Base-by-base conservation (phyloP, 805 yeast species). In the Lipomyces mesembrius region DNA sequence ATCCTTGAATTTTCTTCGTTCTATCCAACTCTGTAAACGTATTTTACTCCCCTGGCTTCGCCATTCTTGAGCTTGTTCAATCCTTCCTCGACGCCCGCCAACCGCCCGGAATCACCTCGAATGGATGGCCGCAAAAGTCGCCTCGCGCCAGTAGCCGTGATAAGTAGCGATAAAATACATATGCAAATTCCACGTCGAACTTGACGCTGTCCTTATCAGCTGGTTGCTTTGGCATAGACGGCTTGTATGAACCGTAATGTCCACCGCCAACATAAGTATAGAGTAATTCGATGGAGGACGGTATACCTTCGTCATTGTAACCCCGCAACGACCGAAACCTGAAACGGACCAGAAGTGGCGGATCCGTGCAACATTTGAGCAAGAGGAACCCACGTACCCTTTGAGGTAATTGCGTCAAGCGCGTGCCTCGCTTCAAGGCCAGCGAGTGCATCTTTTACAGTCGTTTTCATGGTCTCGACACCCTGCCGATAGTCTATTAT, bases 401-500 rank as follows among this genome's bases (percentile, higher is more conserved):
- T 27, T 9, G 55, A 2, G n/a, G 59, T 52, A 8, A 63, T 29
- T 14, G 63, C 53, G 22, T 63, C 66, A 25, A 39, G 59, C 9
- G 52, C 59, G 32, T 63, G 62, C 20, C 32, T 27, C 6, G 55
- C 55, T 9, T 9, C 14, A 3, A 34, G 17, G 3, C 54, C 34
- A 5, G 35, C 52, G 37, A 58, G 53, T 2, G 62, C 66, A 35
- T 34, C 53, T 43, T 59, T 55, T 5, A 63, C 35, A 4, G n/a
- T 20, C 2, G 46, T 52, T 9, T 57, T 46, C 54, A 63, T 59
- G 11, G n/a, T 43, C 27, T 37, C 49, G 3, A 54, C 54, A 12
- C 46, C 54, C 4, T 27, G 7, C 22, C 66, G 66, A 37, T 63
- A 63, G 52, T 63, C 66, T 22, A 63, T 52, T 35, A 63, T 57